Percentiles rank a stretch among this genome's conserved stretches.
phyloP scores from a whole-genome alignment of 169 alveolate species.

The Plasmodium inui region DNA sequence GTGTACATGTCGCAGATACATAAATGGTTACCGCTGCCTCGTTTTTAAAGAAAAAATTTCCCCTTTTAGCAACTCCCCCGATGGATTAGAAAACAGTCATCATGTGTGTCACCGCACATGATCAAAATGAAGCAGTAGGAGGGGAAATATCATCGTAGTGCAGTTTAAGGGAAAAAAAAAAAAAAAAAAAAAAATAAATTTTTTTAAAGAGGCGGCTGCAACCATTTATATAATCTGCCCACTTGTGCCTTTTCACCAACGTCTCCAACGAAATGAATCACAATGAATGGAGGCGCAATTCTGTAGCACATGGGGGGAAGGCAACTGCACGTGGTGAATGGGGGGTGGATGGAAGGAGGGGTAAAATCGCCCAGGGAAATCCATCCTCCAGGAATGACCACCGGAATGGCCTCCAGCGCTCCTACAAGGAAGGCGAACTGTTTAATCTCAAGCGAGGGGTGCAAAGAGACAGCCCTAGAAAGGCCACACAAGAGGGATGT shows the following conservation, averaged over 20 bases:
- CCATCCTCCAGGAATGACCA: neutral
- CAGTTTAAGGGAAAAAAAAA: neutral
- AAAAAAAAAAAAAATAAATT: neutral
- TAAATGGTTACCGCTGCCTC: neutral
- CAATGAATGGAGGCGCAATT: slow-evolving; percentile 9
- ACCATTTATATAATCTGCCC: neutral
- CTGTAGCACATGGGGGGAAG: neutral
- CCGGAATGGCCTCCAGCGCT: neutral
- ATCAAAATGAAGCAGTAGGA: neutral
- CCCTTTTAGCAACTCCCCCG: neutral
- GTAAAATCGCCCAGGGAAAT: neutral
- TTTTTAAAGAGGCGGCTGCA: neutral
- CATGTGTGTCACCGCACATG: neutral
- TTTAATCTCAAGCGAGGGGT: neutral
- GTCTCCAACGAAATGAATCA: slow-evolving; percentile 33
- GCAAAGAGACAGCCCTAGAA: neutral
- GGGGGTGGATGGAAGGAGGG: neutral
- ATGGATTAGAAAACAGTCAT: neutral
- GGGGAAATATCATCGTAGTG: neutral
- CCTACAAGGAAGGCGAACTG: neutral
- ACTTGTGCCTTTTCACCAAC: neutral
- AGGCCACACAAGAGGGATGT: neutral
- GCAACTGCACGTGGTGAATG: neutral
- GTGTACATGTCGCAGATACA: neutral
- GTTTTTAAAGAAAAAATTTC: neutral